Base-by-base conservation (phyloP, 1,284 basidiomycete species). In the Pseudozyma hubeiensis region DNA sequence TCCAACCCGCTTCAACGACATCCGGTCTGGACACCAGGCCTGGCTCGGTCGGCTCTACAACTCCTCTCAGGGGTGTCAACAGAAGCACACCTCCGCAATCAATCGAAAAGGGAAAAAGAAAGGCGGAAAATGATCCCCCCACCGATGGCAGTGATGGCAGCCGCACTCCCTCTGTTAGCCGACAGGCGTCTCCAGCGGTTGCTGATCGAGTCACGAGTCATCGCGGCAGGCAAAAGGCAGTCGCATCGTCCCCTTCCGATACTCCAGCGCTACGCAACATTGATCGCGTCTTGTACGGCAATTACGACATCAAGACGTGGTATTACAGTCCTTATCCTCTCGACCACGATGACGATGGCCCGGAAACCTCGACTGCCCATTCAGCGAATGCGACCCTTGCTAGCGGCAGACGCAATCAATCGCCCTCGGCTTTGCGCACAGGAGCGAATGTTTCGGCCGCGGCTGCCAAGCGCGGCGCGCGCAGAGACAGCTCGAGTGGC, bases 271-370 rank as follows among this genome's bases (percentile, higher is more conserved):
- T 59, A 54, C 64, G 73, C 6, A 71, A 70, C 61, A 72, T 75
- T 31, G 68, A 72, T 37, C 74, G 81, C 13, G 83, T 84, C 41
- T 59, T 80, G 39, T 84, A 81, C 57, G 83, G 82, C 44, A 70
- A 59, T 24, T 82, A 79, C 49, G 80, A 82, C 37, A 85, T 85
- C 58, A 81, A 79, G 58, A 75, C 83, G 4, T 85, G 84, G 84
- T 85, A 84, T 64, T 62, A 78, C 41, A 82, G 80, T 34, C 84
- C 84, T 0, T 85, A 84, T 62, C 81, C 81, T 10, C 67, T 84
- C 17, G 75, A 82, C 7, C 71, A 80, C 7, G 66, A 78, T 33
- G 66, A 72, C 8, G 70, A 67, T 19, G 41, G 29, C 3, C 8
- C 16, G n/a, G 62, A 70, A 13, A 34, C 24, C 14, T 45, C 44